Conservation (phyloP, 495 filamentous ascomycete species). For the Neurospora terricola region DNA sequence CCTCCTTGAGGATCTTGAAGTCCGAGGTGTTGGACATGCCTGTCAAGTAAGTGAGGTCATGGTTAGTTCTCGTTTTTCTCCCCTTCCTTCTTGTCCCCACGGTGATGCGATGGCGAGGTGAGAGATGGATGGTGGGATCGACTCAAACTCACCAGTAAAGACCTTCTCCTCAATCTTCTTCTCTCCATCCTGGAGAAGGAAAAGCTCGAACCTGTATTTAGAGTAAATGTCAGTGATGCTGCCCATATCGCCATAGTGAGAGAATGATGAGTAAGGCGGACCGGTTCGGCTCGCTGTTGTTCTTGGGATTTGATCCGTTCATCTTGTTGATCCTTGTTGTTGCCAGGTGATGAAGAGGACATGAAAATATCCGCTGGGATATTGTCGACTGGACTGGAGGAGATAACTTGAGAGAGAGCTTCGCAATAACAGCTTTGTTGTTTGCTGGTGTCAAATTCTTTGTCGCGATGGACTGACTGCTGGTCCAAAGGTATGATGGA, state of each 20-base stretch:
- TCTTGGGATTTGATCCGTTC: background rate
- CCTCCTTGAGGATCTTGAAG: conserved; percentile 93
- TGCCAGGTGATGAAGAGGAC: background rate
- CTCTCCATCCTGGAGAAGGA: conserved; percentile 75
- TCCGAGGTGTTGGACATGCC: conserved; percentile 77
- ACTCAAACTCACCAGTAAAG: conserved; percentile 62
- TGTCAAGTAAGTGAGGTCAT: conserved; percentile 23
- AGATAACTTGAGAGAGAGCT: background rate
- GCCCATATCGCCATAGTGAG: background rate
- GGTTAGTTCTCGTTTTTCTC: background rate
- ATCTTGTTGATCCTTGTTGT: background rate
- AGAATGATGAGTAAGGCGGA: background rate
- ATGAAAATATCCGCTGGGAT: background rate
- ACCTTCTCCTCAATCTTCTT: conserved; percentile 80
- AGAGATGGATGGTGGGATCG: background rate
- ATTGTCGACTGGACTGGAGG: background rate
- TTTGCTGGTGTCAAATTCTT: background rate
- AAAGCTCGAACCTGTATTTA: conserved; percentile 71
- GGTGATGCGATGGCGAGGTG: background rate
- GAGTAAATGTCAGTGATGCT: conserved; percentile 11
- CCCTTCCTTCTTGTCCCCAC: background rate
- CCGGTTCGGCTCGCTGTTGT: background rate
- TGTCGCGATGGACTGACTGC: background rate
- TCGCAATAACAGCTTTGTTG: background rate
- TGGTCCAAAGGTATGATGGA: background rate